Percentiles rank a stretch among this genome's conserved stretches.
These are phyloP conservation scores for Beauveria sp. DNA, from an alignment of 2,329 filamentous ascomycete genomes.

Conservation along the genomic window DNA sequence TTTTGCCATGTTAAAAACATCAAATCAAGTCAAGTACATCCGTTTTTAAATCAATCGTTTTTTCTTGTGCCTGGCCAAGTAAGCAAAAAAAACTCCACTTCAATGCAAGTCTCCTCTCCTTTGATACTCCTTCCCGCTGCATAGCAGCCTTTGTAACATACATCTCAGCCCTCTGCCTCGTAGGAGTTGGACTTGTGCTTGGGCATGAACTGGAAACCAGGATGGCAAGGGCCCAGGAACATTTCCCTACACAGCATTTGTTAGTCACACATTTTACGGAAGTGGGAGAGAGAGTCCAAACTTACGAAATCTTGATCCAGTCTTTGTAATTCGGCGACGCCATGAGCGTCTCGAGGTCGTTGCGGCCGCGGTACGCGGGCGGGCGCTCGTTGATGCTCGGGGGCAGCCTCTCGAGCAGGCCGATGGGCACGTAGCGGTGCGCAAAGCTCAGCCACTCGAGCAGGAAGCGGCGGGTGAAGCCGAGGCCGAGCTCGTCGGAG, in stretches of 20 bases:
- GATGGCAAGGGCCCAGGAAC: slow-evolving; percentile 87
- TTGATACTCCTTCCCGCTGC: not conserved
- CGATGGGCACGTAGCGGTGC: slow-evolving; percentile 84
- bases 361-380: slow-evolving; percentile 72
- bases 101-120: not conserved
- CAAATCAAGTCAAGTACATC: not conserved
- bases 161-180: slow-evolving; percentile 60
- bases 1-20: not conserved
- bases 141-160: not conserved
- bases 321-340: slow-evolving; percentile 88
- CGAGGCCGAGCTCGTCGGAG: slow-evolving; percentile 87
- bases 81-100: slow-evolving; percentile 1
- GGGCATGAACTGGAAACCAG: slow-evolving; percentile 87
- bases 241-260: slow-evolving; percentile 62
- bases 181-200: slow-evolving; percentile 97
- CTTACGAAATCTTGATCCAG: slow-evolving; percentile 97
- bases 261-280: slow-evolving; percentile 8
- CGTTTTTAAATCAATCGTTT: not conserved
- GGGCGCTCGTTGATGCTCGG: slow-evolving; percentile 84
- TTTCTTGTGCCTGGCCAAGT: not conserved
- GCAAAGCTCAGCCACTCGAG: slow-evolving; percentile 95
- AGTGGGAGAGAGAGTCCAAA: slow-evolving; percentile 14
- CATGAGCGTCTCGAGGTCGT: slow-evolving; percentile 90
- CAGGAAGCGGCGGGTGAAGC: slow-evolving; percentile 83
- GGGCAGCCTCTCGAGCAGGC: slow-evolving; percentile 79